Conservation (phyloP, 2,329 filamentous ascomycete species). For the Cylindrodendrum hubeiense region DNA sequence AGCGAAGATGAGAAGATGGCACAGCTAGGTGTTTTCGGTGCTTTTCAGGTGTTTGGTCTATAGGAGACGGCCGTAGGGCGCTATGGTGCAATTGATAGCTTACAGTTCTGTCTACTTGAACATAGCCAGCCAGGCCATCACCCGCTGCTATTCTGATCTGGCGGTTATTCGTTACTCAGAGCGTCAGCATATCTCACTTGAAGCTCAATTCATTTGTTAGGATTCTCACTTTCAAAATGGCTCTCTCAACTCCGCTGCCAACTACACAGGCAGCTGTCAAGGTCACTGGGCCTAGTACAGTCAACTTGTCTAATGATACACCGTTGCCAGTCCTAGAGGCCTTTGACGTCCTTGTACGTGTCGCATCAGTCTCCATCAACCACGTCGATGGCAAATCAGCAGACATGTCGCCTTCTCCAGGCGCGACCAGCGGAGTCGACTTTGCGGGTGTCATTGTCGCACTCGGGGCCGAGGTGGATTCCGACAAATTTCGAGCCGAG, state of each 20-base stretch:
- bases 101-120: background rate
- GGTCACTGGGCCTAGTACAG: slow-evolving; percentile 13
- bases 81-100: background rate
- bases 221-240: slow-evolving; percentile 8
- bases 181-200: background rate
- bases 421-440: slow-evolving; percentile 34
- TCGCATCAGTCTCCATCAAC: slow-evolving; percentile 32
- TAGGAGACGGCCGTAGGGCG: background rate
- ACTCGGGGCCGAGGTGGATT: slow-evolving; percentile 18
- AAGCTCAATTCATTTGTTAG: background rate
- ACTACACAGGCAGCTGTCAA: slow-evolving; percentile 21
- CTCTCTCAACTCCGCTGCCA: slow-evolving; percentile 7
- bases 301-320: slow-evolving; percentile 3
- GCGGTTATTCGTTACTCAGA: background rate
- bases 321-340: slow-evolving; percentile 12
- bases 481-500: slow-evolving; percentile 23
- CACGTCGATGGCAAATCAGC: slow-evolving; percentile 35
- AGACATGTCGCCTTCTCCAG: slow-evolving; percentile 33
- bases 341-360: slow-evolving; percentile 23
- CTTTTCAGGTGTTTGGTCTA: background rate
- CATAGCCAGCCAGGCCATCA: background rate
- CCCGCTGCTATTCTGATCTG: background rate
- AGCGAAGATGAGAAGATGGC: background rate
- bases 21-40: background rate
- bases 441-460: slow-evolving; percentile 32